A percentile compares a stretch with the other conserved stretches of the same genome.
Evolutionary conservation across 805 yeast species (phyloP).

Genomic region (Candida pseudoglaebosa): DNA sequence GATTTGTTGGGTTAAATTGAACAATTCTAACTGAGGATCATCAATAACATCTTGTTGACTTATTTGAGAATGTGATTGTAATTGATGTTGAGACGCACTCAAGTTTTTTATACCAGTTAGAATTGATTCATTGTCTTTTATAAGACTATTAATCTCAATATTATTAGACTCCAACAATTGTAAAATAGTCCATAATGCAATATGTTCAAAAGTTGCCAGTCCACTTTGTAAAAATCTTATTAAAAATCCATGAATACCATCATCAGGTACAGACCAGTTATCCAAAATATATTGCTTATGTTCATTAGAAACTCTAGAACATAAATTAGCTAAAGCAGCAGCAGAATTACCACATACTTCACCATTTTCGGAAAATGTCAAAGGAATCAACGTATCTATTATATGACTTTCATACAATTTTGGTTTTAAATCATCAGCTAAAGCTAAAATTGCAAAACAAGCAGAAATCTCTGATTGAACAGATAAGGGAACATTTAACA

Average conservation of each 20-base stretch:
- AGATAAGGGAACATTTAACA: constrained; percentile 78
- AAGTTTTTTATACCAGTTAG: constrained; percentile 51
- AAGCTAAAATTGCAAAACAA: constrained; percentile 92
- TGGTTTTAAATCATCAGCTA: constrained; percentile 90
- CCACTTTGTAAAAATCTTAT: constrained; percentile 74
- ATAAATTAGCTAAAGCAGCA: constrained; percentile 93
- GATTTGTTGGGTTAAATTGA: constrained; percentile 64
- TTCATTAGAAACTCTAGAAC: constrained; percentile 78
- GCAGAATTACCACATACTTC: constrained; percentile 99
- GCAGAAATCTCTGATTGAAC: constrained; percentile 97
- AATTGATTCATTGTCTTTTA: constrained; percentile 52
- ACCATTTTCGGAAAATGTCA: constrained; percentile 80
- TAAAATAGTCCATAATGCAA: constrained; percentile 93
- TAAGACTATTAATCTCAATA: constrained; percentile 50
- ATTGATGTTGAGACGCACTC: constrained; percentile 37
- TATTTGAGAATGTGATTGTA: constrained; percentile 19
- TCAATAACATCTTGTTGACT: constrained; percentile 41
- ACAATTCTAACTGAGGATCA: constrained; percentile 62
- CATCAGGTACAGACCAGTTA: constrained; percentile 74
- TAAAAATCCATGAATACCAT: constrained; percentile 84
- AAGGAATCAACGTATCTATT: constrained; percentile 83
- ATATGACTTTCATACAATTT: constrained; percentile 80
- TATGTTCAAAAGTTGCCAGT: constrained; percentile 94
- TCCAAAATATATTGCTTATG: constrained; percentile 70
- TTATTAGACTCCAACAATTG: constrained; percentile 89